Percentiles rank a stretch among this genome's conserved stretches.
These are phyloP conservation scores for Suhomyces tanzawaensis DNA, from an alignment of 805 yeast genomes.

Conservation along the genomic window DNA sequence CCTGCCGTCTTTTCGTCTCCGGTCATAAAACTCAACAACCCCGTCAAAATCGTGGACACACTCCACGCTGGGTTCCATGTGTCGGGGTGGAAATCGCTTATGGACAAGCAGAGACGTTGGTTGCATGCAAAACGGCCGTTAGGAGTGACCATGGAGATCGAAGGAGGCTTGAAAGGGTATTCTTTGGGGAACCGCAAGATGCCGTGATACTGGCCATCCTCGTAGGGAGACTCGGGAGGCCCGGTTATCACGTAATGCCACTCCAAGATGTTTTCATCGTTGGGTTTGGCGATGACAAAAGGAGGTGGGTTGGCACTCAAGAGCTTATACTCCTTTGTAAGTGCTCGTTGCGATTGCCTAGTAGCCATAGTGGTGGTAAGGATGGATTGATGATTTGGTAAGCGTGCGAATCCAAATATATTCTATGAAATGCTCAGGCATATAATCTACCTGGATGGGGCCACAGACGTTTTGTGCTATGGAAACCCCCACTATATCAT, in stretches of 20 bases:
- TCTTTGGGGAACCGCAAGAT: constrained; percentile 78
- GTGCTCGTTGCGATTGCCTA: constrained; percentile 44
- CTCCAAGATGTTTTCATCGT: constrained; percentile 81
- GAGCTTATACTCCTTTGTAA: constrained; percentile 78
- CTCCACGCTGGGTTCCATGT: constrained; percentile 98
- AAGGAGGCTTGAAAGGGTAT: constrained; percentile 90
- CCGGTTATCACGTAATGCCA: constrained; percentile 95
- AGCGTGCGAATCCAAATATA: no score
- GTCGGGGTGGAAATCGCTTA: constrained; percentile 94
- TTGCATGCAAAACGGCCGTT: constrained; percentile 83
- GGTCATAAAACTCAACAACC: constrained; percentile 89
- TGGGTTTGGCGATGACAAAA: constrained; percentile 78
- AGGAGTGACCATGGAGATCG: constrained; percentile 86
- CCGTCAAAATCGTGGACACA: constrained; percentile 83
- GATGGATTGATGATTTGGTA: no score
- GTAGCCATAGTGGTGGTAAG: constrained; percentile 30
- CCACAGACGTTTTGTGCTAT: no score
- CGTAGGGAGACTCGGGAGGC: constrained; percentile 86
- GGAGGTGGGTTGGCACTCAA: constrained; percentile 83
- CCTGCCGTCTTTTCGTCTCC: constrained; percentile 85
- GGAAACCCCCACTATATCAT: no score
- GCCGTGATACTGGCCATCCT: constrained; percentile 87
- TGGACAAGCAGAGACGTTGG: constrained; percentile 80
- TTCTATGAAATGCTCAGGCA: no score
- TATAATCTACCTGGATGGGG: no score